Evolutionary conservation across 2,329 filamentous ascomycete genomes (phyloP).

Genomic region (Sclerotinia spermophila): DNA sequence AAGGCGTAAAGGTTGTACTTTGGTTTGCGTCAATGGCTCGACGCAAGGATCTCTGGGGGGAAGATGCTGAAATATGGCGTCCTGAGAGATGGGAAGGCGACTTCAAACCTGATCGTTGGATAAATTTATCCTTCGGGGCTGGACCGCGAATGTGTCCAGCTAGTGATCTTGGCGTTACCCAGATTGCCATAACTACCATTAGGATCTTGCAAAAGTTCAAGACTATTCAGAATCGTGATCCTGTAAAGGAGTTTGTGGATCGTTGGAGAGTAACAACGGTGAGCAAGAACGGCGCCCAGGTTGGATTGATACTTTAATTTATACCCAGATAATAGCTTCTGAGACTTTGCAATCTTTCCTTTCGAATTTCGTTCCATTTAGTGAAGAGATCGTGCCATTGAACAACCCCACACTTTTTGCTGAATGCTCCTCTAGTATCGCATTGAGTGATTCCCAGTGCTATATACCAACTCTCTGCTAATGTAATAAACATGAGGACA

Average conservation of each 20-base stretch:
- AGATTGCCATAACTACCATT: not conserved
- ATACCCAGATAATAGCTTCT: not conserved
- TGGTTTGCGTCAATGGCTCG: not conserved
- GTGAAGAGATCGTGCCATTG: not conserved
- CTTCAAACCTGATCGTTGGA: slow-evolving; percentile 12
- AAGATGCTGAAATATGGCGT: slow-evolving; percentile 1
- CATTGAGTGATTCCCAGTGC: not conserved
- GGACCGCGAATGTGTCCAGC: not conserved
- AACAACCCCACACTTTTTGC: no score
- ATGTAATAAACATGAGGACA: no score
- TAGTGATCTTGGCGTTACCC: slow-evolving; percentile 3
- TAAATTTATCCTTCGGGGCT: not conserved
- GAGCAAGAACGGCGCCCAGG: slow-evolving; percentile 2
- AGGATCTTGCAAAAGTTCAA: not conserved
- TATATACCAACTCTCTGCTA: not conserved
- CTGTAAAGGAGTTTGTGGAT: not conserved
- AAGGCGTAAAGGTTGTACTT: not conserved
- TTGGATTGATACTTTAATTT: not conserved
- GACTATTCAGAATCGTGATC: not conserved
- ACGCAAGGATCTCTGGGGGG: not conserved
- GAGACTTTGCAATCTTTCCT: not conserved
- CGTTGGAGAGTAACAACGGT: not conserved
- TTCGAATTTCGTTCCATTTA: not conserved
- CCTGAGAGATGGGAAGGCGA: not conserved
- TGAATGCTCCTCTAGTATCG: not conserved